Base-by-base conservation (phyloP, 768 basidiomycete genomes). In the Calvatia gigantea region DNA sequence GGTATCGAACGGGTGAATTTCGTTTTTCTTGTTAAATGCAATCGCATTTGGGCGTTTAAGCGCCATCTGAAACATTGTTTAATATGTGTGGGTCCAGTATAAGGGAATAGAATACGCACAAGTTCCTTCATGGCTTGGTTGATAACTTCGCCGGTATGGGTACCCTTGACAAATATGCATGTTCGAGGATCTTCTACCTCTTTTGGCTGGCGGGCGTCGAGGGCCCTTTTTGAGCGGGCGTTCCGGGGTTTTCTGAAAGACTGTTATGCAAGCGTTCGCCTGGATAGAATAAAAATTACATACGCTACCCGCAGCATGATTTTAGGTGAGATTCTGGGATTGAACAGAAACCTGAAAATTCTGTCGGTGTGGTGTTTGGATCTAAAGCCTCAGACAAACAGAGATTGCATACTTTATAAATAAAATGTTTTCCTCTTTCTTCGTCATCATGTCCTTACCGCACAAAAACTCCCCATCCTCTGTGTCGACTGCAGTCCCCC, bases 11-110 rank as follows among this genome's bases (percentile, higher is more conserved):
- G 97, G 97, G 37, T 88, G 86, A 9, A 98, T 82, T 23, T 73
- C 67, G 68, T 98, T 98, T 71, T 97, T 96, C 70, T 95, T 97
- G 43, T 88, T 90, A 74, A 98, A 99, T 11, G 92, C 83, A 58
- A 98, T 89, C 0, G 87, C 87, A 64, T 96, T 61, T 0, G 97
- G 96, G 55, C 90, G 87, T 70, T 98, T 98, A 58, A 98, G 80
- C 2, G 91, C 85, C 86, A 95, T 94, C 95, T 97, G n/a, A 50
- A 57, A 38, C 49, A 17, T 41, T 9, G 35, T 50, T 32, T 50
- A n/a, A 27, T 5, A 19, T 19, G 4, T 39, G 17, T 33, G 6
- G n/a, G 28, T 15, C 2, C 7, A 21, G 17, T n/a, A n/a, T 17
- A 7, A 12, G 31, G n/a, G 12, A 28, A 17, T 9, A 46, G 4